Base-by-base conservation (phyloP, 331 rosid species). In the Cydonia oblonga region DNA sequence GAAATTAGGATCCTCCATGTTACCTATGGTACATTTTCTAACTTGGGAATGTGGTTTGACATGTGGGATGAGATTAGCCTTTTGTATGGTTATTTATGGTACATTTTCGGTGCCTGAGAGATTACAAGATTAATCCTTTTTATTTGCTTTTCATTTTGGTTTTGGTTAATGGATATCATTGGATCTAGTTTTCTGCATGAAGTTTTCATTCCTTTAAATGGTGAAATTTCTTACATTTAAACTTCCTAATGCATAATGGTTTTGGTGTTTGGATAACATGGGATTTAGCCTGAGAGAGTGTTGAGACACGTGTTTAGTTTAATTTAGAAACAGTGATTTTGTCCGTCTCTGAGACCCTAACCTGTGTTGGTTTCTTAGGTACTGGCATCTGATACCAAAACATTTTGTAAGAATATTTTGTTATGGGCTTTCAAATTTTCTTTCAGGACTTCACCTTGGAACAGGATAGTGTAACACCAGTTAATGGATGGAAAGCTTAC, bases 401-500 rank as follows among this genome's bases (percentile, higher is more conserved):
- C 30, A 2, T 28, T 3, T 12, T 51, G 56, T 64, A 33, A 24
- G n/a, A 30, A 23, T 38, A 49, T 42, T 66, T 15, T 75, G 40
- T 58, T 19, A 80, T 61, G 73, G 65, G 30, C 30, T 77, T 22
- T 80, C 22, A 72, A 35, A 24, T 72, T 68, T 32, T 71, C 70
- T 81, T 80, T 59, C 74, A 96, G 99, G 99, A 96, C 83, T 96
- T 90, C 79, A 90, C 99, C 7, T 81, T 83, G 87, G 99, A 96
- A 83, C 99, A 96, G 81, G 96, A 84, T 75, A 81, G 78, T 7
- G 71, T 96, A 64, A 90, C 84, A 9, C 99, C 99, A 26, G 69
- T 51, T 28, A 96, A 92, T 71, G 99, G 99, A 75, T 96, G 99
- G 99, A 96, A 96, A 77, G 93, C 96, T 57, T 96, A 96, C 84